Evolutionary conservation across 208 protist species (phyloP).

Genomic region (Leishmania braziliensis): DNA sequence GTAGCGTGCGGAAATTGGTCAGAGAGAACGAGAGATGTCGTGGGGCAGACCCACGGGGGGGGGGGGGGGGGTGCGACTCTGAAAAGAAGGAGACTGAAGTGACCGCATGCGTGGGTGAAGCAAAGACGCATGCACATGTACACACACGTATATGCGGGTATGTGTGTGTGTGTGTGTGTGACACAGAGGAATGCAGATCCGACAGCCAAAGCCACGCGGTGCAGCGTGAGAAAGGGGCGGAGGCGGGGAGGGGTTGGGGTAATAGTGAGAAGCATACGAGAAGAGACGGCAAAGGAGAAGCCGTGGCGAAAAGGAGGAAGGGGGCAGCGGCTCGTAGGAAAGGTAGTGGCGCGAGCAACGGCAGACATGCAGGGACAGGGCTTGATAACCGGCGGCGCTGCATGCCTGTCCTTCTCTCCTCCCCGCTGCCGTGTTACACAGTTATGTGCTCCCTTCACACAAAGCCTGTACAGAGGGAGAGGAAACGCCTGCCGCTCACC

Average conservation of each 20-base stretch:
- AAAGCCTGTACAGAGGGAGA: background rate
- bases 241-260: background rate
- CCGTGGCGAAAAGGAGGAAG: background rate
- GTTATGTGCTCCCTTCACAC: background rate
- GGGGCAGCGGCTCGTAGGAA: background rate
- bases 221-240: background rate
- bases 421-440: background rate
- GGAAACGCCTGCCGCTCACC: background rate
- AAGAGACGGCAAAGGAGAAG: background rate
- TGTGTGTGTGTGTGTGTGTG: background rate
- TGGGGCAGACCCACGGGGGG: slow-evolving; percentile 3
- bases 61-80: background rate
- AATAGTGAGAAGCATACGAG: background rate
- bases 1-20: background rate
- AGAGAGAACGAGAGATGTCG: background rate
- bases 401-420: background rate
- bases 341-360: background rate
- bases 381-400: background rate
- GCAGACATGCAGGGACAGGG: background rate
- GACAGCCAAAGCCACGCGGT: background rate
- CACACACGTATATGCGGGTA: background rate
- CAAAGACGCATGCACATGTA: background rate
- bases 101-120: background rate
- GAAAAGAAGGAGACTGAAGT: background rate
- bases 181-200: background rate